Evolutionary conservation across 148 eudicot genomes (phyloP).

Genomic region (Fagopyrum esculentum): DNA sequence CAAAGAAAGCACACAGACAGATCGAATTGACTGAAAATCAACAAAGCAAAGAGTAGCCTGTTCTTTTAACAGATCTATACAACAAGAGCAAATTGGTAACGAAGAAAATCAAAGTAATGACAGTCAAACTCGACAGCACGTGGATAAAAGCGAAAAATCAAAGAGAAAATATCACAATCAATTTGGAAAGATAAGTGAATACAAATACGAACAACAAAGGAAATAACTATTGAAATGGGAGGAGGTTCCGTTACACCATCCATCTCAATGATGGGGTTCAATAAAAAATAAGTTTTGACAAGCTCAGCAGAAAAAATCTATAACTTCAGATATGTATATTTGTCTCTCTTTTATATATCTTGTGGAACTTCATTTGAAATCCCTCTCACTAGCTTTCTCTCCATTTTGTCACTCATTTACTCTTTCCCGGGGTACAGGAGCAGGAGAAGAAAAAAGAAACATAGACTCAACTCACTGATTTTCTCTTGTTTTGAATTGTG

Average conservation of each 20-base stretch:
- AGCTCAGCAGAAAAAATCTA: too few relatives aligned
- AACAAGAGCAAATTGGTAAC: background rate
- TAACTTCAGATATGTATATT: too few relatives aligned
- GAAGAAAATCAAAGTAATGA: background rate
- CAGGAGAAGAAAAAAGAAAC: too few relatives aligned
- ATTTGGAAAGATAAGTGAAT: background rate
- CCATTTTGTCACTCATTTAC: too few relatives aligned
- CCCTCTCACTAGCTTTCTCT: too few relatives aligned
- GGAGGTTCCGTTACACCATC: slow-evolving; percentile 30
- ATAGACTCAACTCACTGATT: too few relatives aligned
- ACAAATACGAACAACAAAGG: background rate
- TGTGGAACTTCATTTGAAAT: too few relatives aligned
- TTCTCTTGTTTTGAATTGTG: too few relatives aligned
- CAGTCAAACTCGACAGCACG: background rate
- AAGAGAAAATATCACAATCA: background rate
- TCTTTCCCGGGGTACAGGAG: too few relatives aligned
- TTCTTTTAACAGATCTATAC: slow-evolving; percentile 5
- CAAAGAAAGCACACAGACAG: background rate
- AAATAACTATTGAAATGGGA: background rate
- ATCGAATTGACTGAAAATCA: background rate
- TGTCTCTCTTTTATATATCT: too few relatives aligned
- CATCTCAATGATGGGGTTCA: slow-evolving; percentile 90
- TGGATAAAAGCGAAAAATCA: background rate
- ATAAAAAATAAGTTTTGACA: too few relatives aligned
- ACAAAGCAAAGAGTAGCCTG: background rate